Percentiles rank a stretch among this genome's conserved stretches.
phyloP scores from a whole-genome alignment of 1,284 basidiomycete genomes.

The Microbotryomycetes sp. region DNA sequence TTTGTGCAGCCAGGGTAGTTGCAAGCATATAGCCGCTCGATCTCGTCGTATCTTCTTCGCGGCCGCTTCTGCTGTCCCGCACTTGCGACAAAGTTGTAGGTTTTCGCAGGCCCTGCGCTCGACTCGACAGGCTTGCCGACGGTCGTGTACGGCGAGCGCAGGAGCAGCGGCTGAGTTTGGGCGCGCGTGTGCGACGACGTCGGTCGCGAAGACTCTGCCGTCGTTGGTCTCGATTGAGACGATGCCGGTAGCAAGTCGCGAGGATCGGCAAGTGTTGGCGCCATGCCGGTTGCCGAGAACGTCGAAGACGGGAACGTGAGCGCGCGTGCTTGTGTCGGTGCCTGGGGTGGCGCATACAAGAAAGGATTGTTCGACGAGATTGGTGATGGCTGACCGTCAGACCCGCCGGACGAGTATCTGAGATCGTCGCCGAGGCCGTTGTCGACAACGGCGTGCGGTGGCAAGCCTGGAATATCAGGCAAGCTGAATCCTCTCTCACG shows the following conservation, averaged over 20 bases:
- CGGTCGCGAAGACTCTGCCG: neutral
- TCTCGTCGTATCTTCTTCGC: slow-evolving; percentile 76
- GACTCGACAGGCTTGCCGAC: neutral
- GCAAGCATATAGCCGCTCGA: slow-evolving; percentile 83
- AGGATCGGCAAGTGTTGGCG: neutral
- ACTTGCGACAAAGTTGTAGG: slow-evolving; percentile 66
- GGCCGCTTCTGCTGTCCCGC: slow-evolving; percentile 74
- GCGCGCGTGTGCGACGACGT: neutral
- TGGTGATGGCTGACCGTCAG: neutral
- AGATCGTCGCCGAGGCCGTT: neutral
- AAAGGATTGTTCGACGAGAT: neutral
- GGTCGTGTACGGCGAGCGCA: neutral
- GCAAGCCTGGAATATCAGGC: neutral
- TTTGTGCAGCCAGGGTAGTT: slow-evolving; percentile 74
- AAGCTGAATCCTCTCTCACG: neutral
- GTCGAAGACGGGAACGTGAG: neutral
- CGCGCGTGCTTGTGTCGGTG: neutral
- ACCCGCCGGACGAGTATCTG: neutral
- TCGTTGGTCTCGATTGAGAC: neutral
- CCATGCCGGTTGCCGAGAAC: neutral
- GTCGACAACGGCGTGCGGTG: neutral
- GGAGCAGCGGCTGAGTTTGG: neutral
- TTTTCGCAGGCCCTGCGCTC: slow-evolving; percentile 1
- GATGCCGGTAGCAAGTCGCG: neutral
- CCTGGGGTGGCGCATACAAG: neutral